These are phyloP conservation scores for Podila epigama DNA, from an alignment of 192 early-diverging fungal genomes.

Conservation along the genomic window DNA sequence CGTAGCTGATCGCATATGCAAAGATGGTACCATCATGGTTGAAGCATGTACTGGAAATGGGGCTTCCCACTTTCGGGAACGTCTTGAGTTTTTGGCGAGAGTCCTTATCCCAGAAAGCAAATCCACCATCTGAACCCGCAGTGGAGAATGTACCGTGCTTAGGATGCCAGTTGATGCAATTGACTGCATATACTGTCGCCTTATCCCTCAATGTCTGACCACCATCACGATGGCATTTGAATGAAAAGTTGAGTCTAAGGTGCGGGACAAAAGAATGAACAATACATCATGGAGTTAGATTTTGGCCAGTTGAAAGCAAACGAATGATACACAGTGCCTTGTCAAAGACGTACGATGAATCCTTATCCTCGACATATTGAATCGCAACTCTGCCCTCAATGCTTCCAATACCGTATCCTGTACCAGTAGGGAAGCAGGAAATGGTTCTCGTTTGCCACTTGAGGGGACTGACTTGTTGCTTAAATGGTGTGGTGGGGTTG, in stretches of 20 bases:
- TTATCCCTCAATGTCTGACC: slow-evolving; percentile 41
- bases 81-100: slow-evolving; percentile 85
- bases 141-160: slow-evolving; percentile 89
- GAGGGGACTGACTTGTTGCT: slow-evolving; percentile 68
- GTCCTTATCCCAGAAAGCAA: slow-evolving; percentile 97
- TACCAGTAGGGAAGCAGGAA: slow-evolving; percentile 79
- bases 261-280: background rate
- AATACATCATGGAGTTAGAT: background rate
- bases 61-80: slow-evolving; percentile 67
- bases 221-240: slow-evolving; percentile 92
- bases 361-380: slow-evolving; percentile 90
- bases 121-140: slow-evolving; percentile 84
- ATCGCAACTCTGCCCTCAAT: slow-evolving; percentile 96
- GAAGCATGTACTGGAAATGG: slow-evolving; percentile 80
- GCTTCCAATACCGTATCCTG: slow-evolving; percentile 89
- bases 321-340: background rate
- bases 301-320: too few species aligned
- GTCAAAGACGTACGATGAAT: slow-evolving; percentile 48
- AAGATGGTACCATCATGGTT: slow-evolving; percentile 84
- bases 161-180: slow-evolving; percentile 81
- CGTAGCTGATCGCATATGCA: slow-evolving; percentile 91
- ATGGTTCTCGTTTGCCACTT: slow-evolving; percentile 89
- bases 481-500: slow-evolving; percentile 79
- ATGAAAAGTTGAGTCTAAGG: slow-evolving; percentile 79
- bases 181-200: slow-evolving; percentile 71